Base-by-base conservation (phyloP, 139 green algal genomes). In the Picochlorum sp. region DNA sequence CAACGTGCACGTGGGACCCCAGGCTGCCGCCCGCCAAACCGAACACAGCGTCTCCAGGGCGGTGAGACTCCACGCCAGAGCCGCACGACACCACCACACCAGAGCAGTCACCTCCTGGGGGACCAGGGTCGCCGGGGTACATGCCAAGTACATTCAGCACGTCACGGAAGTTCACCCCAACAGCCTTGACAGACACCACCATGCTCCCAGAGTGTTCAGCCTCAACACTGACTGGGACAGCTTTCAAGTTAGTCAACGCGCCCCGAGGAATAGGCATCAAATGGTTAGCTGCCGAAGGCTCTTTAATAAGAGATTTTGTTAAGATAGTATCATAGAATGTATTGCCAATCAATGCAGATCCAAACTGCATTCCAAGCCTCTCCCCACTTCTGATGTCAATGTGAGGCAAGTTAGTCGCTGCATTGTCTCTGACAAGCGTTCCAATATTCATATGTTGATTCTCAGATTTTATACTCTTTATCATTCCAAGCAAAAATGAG, bases 1-100 rank as follows among this genome's bases (percentile, higher is more conserved):
- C 75, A 5, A 68, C 76, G 10, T 73, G 25, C 2, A 92, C 84
- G 35, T 86, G 72, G 6, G 76, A 82, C 54, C 81, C 86, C 25
- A 92, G 67, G 65, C 71, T 78, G 16, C 84, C 86, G 14, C 50
- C 63, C 1, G 86, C 86, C 28, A 94, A 67, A 24, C 86, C 86
- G 75, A 92, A 91, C 35, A 91, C 86, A 1, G 78, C 50, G 2
- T 80, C 61, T 18, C 54, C 54, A 30, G 54, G 30, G 16, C 52
- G 43, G 31, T 62, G 41, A 45, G 40, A n/a, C 3, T 6, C 7
- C 3, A 65, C 59, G 0, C 47, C 64, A 3, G 44, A 3, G 7
- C 75, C 75, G 2, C 41, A 47, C 4, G 32, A 32, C 3, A 78
- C 45, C 20, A 86, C 56, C 1, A 85, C 59, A 24, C 79, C 79